A percentile compares a stretch with the other conserved stretches of the same genome.
These are phyloP conservation scores for Antitrichia curtipendula DNA, from an alignment of 225 moss, liverwort and hornwort species.

Conservation along the genomic window DNA sequence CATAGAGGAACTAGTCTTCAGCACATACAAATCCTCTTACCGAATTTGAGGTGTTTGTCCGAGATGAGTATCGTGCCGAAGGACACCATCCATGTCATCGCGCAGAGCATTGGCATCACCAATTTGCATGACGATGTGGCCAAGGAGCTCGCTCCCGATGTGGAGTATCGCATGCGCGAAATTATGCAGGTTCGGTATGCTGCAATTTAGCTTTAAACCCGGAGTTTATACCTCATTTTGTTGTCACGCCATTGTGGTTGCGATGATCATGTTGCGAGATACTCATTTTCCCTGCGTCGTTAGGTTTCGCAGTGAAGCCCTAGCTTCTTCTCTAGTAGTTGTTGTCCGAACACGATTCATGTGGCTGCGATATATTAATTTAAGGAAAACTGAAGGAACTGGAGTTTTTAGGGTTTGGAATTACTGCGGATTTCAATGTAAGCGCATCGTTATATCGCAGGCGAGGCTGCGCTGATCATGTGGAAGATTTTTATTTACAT, in stretches of 20 bases:
- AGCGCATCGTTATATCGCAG: neutral
- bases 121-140: conserved; percentile 98
- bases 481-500: neutral
- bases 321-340: neutral
- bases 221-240: neutral
- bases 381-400: neutral
- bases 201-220: neutral
- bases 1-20: neutral
- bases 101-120: conserved; percentile 87
- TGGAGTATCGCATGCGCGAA: conserved; percentile 99
- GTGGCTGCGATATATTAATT: neutral
- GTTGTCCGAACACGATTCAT: neutral
- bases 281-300: neutral
- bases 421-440: neutral
- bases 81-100: conserved; percentile 86
- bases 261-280: neutral
- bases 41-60: neutral
- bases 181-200: conserved; percentile 73
- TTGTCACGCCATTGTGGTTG: neutral
- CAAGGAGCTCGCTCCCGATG: conserved; percentile 88
- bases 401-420: neutral
- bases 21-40: neutral
- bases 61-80: conserved; percentile 56
- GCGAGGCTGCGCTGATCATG: neutral
- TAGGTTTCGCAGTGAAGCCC: neutral